Base-by-base conservation (phyloP, 768 basidiomycete species). In the Russula sp. region DNA sequence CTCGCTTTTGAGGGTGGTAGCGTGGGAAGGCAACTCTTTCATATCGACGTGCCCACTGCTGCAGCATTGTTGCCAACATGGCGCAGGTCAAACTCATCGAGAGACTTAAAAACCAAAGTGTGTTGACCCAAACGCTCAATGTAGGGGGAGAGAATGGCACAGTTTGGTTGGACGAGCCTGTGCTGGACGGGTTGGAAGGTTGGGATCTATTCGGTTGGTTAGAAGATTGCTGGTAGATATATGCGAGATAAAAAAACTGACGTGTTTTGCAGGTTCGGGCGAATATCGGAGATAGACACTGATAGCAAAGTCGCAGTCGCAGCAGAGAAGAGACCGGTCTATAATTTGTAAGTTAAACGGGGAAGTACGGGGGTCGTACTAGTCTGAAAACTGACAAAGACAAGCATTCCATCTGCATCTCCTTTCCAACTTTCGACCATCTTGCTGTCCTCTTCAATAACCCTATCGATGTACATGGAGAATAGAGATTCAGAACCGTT, bases 11-110 rank as follows among this genome's bases (percentile, higher is more conserved):
- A 20, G 52, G 67, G 30, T 22, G 56, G 65, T 73, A 6, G 75
- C 73, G 34, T 72, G 68, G 44, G 74, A 73, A 42, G 72, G 73
- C 65, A 53, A 69, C 48, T 10, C 61, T 60, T 44, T 63, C 32
- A 63, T 79, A 80, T 34, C 77, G 75, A 26, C 78, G 75, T 0
- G 79, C 72, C 83, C 83, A 84, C 57, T 81, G 79, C 66, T 84
- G 78, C 26, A 81, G 76, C 10, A 83, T 68, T 13, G 79, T 81
- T 13, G 80, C 80, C 9, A 72, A 64, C 22, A 82, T 71, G 58
- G 78, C 80, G 52, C 78, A 76, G 4, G 73, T 73, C 16, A 84
- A 72, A 64, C 79, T 81, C 48, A 80, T 71, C 1, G 68, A 54
- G 1, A 75, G 64, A 54, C 71, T 72, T 32, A 67, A 49, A 67